These are phyloP conservation scores for Eucalyptus grandis DNA, from an alignment of 345 rosid genomes.

Conservation along the genomic window DNA sequence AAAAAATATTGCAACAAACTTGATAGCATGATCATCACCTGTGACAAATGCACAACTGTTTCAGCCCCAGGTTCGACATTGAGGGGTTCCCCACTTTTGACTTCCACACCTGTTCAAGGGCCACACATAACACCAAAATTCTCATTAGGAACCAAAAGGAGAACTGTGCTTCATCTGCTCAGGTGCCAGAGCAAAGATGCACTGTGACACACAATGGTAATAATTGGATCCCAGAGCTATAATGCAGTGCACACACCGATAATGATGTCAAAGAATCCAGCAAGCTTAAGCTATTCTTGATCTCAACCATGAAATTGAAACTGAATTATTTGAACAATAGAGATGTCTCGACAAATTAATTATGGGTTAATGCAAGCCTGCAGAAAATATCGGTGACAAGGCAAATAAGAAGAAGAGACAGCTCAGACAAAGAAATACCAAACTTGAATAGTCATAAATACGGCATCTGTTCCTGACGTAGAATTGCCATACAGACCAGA, in stretches of 20 bases:
- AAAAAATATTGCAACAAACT: neutral
- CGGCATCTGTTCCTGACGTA: neutral
- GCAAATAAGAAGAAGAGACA: neutral
- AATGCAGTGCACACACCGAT: neutral
- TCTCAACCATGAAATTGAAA: neutral
- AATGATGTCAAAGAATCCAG: neutral
- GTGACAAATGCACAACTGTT: conserved; percentile 47
- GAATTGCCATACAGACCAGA: neutral
- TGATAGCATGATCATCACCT: conserved; percentile 12
- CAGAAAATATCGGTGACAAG: neutral
- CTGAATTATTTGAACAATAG: neutral
- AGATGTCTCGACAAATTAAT: neutral
- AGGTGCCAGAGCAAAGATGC: neutral
- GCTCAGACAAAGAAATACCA: neutral
- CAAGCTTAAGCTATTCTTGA: neutral
- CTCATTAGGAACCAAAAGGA: neutral
- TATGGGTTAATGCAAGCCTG: neutral
- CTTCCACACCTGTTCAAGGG: conserved; percentile 46
- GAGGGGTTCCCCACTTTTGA: conserved; percentile 27
- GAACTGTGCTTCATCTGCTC: neutral
- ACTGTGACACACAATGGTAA: neutral
- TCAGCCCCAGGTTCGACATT: conserved; percentile 14
- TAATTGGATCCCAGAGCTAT: neutral
- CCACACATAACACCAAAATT: neutral
- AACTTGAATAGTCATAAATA: neutral